These are phyloP conservation scores for Rhododendron vialii DNA, from an alignment of 148 eudicot genomes.

Conservation along the genomic window DNA sequence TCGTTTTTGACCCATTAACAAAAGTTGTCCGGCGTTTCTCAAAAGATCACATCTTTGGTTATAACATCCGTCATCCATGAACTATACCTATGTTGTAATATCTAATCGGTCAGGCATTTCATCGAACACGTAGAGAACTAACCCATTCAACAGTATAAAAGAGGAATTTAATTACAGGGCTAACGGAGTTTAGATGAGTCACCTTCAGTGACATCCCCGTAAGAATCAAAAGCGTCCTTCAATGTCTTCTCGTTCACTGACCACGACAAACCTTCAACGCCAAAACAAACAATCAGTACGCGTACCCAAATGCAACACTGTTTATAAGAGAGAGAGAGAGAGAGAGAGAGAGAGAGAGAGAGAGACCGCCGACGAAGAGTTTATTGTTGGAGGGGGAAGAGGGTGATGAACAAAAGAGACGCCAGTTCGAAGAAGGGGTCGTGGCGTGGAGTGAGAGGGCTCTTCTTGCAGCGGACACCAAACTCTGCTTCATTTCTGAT, in stretches of 20 bases:
- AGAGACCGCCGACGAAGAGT: slow-evolving; percentile 62
- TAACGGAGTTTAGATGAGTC: not conserved
- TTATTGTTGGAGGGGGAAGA: slow-evolving; percentile 44
- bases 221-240: slow-evolving; percentile 59
- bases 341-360: not conserved
- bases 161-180: not conserved
- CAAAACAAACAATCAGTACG: not conserved
- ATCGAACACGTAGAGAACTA: slow-evolving; percentile 21
- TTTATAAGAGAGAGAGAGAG: not conserved
- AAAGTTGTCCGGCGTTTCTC: not conserved
- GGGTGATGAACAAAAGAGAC: slow-evolving; percentile 30
- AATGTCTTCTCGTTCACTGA: slow-evolving; percentile 73
- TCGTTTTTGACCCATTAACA: not conserved
- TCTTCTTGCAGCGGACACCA: slow-evolving; percentile 33
- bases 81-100: not conserved
- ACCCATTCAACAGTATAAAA: not conserved
- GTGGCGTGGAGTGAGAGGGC: slow-evolving; percentile 8
- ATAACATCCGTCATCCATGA: not conserved
- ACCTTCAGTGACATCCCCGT: slow-evolving; percentile 77
- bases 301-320: not conserved
- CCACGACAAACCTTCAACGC: slow-evolving; percentile 55
- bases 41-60: not conserved
- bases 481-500: slow-evolving; percentile 20
- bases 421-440: slow-evolving; percentile 21
- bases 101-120: slow-evolving; percentile 26